Evolutionary conservation across 495 filamentous ascomycete species (phyloP).

Genomic region (Hypoxylon subgilvum): DNA sequence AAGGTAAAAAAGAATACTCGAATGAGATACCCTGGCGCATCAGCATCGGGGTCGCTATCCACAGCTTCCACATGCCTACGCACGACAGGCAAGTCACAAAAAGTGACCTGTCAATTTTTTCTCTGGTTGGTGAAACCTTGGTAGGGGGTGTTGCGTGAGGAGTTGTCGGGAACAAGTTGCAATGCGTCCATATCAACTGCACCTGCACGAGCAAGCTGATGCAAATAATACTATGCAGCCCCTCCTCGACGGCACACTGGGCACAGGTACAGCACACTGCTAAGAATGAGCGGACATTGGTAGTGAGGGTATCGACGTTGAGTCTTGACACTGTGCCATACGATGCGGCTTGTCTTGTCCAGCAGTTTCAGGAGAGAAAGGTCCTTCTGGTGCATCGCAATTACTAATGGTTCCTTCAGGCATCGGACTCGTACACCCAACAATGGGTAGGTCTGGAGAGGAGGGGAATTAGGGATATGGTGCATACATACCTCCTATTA

Average conservation of each 20-base stretch:
- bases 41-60: no score
- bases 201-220: conserved; percentile 18
- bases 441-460: no score
- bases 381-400: no score
- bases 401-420: no score
- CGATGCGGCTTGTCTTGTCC: conserved; percentile 7
- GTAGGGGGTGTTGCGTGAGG: conserved; percentile 7
- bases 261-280: conserved; percentile 4
- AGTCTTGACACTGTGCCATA: conserved; percentile 24
- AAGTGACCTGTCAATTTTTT: conserved; percentile 29
- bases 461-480: no score
- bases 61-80: conserved; percentile 4
- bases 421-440: no score
- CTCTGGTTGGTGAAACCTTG: conserved; percentile 21
- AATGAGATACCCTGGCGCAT: conserved; percentile 5
- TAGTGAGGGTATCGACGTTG: not conserved
- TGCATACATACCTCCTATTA: no score
- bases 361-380: no score
- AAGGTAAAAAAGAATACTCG: conserved; percentile 5
- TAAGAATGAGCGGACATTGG: not conserved
- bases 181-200: conserved; percentile 18
- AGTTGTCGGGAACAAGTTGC: conserved; percentile 23
- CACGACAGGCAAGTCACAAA: conserved; percentile 22
- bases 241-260: conserved; percentile 7
- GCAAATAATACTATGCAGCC: conserved; percentile 36